Evolutionary conservation across 331 rosid species (phyloP), one percentile per base, ranked within the genome.

Genomic region (Cydonia oblonga): DNA sequence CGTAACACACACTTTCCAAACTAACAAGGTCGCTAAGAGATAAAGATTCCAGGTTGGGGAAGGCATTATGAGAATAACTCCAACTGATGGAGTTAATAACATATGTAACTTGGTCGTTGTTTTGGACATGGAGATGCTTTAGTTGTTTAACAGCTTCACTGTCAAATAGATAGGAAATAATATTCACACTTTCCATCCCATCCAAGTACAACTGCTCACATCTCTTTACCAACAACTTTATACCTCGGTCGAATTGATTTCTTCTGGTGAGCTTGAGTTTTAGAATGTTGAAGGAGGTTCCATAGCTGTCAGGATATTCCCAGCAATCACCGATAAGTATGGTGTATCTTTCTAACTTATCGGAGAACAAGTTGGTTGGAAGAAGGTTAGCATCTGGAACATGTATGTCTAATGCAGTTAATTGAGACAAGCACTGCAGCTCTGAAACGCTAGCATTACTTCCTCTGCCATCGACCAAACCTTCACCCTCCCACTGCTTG

Each of bases 361-460:
- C 7, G 2, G 52, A 25, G 25, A 68, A 56, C 69, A 69, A 20
- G 4, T 59, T 2, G 32, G 13, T 1, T 32, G 75, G 80, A 22
- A 68, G 24, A 42, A 58, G 15, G 6, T 2, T 44, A 7, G 46
- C 26, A 33, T 33, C 40, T 60, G 25, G 14, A 8, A 76, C 7
- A 2, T 52, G 29, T 14, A 76, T 23, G 0, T 18, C 0, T 5
- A 76, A 35, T 15, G 4, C 6, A 0, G 44, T 15, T 4, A 59
- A 18, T 2, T 24, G 4, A 13, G 58, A 4, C 23, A 61, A n/a
- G 0, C 23, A 3, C 12, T 13, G 28, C 9, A 76, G 44, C 42
- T 76, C 80, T 40, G 22, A 16, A 22, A 76, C 42, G 4, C 58
- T 61, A 9, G 75, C 80, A 60, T 76, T 76, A 1, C 12, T 58